Conservation (phyloP, 306 rosid genomes). For the Medicago lupulina region DNA sequence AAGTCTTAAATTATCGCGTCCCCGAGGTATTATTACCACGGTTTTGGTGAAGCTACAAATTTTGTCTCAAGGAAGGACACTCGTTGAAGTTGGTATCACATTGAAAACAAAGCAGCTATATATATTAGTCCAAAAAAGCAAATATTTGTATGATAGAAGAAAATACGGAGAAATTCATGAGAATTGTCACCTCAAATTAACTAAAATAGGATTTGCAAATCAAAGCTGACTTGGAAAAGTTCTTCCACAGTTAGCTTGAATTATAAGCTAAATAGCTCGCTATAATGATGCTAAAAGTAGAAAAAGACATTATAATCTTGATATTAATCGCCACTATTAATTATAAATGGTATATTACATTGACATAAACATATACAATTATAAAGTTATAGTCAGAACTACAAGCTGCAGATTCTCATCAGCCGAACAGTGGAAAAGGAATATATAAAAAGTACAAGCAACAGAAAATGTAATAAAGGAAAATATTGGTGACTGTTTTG, state of each 20-base stretch:
- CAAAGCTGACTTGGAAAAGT: conserved; percentile 31
- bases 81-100: background rate
- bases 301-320: background rate
- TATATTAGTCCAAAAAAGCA: background rate
- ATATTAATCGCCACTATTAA: background rate
- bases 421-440: conserved; percentile 12
- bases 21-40: background rate
- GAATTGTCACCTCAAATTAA: conserved; percentile 31
- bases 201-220: conserved; percentile 17
- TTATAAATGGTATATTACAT: background rate
- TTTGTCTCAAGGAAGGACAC: background rate
- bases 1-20: background rate
- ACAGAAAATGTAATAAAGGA: conserved; percentile 1
- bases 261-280: background rate
- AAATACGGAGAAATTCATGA: conserved; percentile 18
- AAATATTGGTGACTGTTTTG: background rate
- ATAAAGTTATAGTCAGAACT: background rate
- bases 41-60: background rate
- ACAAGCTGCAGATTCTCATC: background rate
- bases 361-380: background rate
- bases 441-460: background rate
- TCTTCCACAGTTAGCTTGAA: conserved; percentile 31
- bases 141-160: background rate
- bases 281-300: background rate
- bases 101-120: background rate